Evolutionary conservation across 495 filamentous ascomycete genomes (phyloP).

Genomic region (Margaritispora aquatica): DNA sequence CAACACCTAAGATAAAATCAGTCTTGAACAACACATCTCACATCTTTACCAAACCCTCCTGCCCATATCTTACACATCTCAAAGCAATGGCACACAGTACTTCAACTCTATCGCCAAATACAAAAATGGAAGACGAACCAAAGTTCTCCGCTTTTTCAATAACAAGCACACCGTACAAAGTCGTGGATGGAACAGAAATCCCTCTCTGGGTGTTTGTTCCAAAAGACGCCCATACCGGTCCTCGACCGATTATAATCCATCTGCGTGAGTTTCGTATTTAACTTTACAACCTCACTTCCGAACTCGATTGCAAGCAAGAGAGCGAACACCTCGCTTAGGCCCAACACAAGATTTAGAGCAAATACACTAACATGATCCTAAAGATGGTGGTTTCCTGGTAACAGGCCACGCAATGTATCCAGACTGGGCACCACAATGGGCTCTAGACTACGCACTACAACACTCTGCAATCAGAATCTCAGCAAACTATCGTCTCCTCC

Average conservation of each 20-base stretch:
- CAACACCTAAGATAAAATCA: background rate
- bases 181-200: constrained; percentile 11
- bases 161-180: constrained; percentile 13
- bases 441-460: constrained; percentile 2
- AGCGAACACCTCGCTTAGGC: too few relatives aligned
- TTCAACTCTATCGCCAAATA: background rate
- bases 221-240: constrained; percentile 1
- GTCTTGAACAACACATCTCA: background rate
- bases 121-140: background rate
- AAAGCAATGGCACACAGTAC: background rate
- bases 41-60: background rate
- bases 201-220: constrained; percentile 10
- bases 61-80: background rate
- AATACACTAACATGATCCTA: too few relatives aligned
- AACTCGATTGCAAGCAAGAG: too few relatives aligned
- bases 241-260: constrained; percentile 9
- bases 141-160: constrained; percentile 11
- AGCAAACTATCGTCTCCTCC: constrained; percentile 48
- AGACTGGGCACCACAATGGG: constrained; percentile 13
- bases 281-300: too few relatives aligned
- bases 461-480: constrained; percentile 36
- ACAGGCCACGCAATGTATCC: constrained; percentile 10
- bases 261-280: too few relatives aligned
- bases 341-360: too few relatives aligned
- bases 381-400: constrained; percentile 18